phyloP scores from a whole-genome alignment of 306 rosid genomes.

The Abrus pulchellus region DNA sequence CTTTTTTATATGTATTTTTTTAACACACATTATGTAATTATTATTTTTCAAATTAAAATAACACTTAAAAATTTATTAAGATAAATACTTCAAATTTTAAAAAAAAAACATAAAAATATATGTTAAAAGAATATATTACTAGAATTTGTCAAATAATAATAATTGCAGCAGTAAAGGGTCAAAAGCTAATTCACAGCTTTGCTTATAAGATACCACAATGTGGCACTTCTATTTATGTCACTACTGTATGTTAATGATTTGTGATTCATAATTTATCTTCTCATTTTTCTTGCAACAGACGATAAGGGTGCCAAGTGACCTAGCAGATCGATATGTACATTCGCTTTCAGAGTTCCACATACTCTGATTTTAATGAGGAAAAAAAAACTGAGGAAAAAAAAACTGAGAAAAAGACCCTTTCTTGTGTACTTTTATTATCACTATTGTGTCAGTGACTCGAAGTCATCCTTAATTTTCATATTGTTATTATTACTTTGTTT shows the following conservation, averaged over 20 bases:
- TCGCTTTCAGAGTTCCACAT: slow-evolving; percentile 29
- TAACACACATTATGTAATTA: no score
- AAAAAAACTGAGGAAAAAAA: slow-evolving; percentile 40
- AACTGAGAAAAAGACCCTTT: slow-evolving; percentile 38
- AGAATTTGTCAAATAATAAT: no score
- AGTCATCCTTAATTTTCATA: background rate
- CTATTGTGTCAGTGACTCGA: background rate
- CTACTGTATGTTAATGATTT: background rate
- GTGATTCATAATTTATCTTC: slow-evolving; percentile 4
- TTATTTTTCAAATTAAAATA: no score
- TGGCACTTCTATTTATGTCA: background rate
- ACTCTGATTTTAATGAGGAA: slow-evolving; percentile 11
- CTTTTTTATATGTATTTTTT: no score
- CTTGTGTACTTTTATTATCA: background rate
- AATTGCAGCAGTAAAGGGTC: no score
- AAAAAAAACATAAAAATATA: no score
- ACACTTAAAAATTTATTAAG: no score
- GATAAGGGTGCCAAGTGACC: slow-evolving; percentile 42
- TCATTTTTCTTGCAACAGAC: slow-evolving; percentile 37
- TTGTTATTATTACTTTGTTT: no score
- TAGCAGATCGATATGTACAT: slow-evolving; percentile 9
- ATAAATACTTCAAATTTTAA: no score
- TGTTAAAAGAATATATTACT: no score
- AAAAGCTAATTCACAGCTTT: background rate
- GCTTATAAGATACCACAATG: slow-evolving; percentile 37